Percentiles rank a stretch among this genome's conserved stretches.
Conservation (phyloP, 2,329 filamentous ascomycete species). For the Fusarium sarcochroum region DNA sequence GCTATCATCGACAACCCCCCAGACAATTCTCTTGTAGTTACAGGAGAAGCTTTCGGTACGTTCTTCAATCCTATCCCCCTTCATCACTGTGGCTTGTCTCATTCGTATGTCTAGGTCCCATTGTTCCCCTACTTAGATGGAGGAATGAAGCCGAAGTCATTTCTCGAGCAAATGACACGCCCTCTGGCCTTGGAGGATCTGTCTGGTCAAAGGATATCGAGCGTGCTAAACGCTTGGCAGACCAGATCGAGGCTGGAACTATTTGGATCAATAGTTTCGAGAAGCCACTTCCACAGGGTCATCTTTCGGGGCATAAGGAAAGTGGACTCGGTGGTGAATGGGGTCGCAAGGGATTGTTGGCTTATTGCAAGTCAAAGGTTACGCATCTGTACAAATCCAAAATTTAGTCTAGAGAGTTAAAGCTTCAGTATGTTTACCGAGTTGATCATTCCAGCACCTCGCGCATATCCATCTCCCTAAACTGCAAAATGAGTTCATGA, state of each 20-base stretch:
- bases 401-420: not conserved
- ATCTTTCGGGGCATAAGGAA: slow-evolving; percentile 59
- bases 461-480: not conserved
- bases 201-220: slow-evolving; percentile 68
- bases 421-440: not conserved
- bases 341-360: slow-evolving; percentile 52
- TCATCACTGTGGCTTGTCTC: not conserved
- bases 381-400: slow-evolving; percentile 18
- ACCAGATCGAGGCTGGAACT: slow-evolving; percentile 67
- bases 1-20: slow-evolving; percentile 26
- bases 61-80: not conserved
- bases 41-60: slow-evolving; percentile 23
- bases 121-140: slow-evolving; percentile 74
- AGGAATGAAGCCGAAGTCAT: slow-evolving; percentile 71
- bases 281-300: slow-evolving; percentile 44
- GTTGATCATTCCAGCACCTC: not conserved
- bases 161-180: slow-evolving; percentile 64
- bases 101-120: slow-evolving; percentile 56
- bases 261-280: slow-evolving; percentile 73
- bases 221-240: slow-evolving; percentile 64
- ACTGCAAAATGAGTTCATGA: too few relatives aligned
- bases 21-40: slow-evolving; percentile 17
- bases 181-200: slow-evolving; percentile 68
- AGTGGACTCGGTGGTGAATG: slow-evolving; percentile 59
- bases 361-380: slow-evolving; percentile 21